Conservation (phyloP, 176 grass and related monocot genomes). For the Stipa capillata region DNA sequence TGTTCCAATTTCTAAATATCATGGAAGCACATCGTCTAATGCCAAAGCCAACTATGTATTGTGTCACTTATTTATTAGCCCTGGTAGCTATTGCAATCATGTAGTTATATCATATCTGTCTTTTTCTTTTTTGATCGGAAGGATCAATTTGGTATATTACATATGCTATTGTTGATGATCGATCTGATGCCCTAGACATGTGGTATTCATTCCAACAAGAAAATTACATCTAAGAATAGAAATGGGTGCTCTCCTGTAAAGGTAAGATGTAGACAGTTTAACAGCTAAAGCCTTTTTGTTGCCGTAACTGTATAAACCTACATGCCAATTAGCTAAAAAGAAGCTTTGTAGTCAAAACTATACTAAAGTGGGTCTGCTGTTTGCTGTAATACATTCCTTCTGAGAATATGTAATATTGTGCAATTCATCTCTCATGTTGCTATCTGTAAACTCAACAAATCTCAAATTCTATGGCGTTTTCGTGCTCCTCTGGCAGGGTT, state of each 20-base stretch:
- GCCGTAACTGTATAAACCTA: neutral
- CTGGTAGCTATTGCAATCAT: neutral
- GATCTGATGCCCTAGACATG: no score
- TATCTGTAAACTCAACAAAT: neutral
- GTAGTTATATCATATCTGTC: neutral
- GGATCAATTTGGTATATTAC: neutral
- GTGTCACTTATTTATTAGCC: neutral
- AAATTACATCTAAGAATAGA: neutral
- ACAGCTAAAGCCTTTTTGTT: neutral
- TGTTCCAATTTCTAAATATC: neutral
- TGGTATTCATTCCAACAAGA: neutral
- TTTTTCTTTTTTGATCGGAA: neutral
- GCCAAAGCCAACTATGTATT: neutral
- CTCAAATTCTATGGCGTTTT: neutral
- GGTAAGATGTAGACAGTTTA: neutral
- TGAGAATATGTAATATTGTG: neutral
- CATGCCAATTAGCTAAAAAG: neutral
- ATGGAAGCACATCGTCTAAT: neutral
- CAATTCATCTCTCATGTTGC: neutral
- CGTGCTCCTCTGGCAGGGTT: conserved; percentile 45
- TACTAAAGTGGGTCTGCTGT: neutral
- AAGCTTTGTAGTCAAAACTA: neutral
- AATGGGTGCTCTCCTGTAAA: neutral
- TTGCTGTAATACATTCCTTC: neutral
- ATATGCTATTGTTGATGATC: neutral